These are phyloP conservation scores for Pseudonitzschia pungens DNA, from an alignment of 108 stramenopile genomes.

Conservation along the genomic window DNA sequence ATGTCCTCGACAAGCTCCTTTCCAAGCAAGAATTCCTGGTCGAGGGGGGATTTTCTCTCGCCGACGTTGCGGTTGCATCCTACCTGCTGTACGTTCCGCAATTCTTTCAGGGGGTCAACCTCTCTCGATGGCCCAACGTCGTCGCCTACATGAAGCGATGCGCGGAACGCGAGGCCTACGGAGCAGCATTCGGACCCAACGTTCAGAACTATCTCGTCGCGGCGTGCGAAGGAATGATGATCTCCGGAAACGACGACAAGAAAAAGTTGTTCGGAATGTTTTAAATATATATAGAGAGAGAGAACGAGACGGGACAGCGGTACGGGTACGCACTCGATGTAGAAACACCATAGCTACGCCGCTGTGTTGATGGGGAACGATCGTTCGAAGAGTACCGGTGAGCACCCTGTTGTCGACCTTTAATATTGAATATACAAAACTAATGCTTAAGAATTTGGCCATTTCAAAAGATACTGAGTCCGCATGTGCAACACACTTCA, in stretches of 20 bases:
- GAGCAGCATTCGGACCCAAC: conserved; percentile 67
- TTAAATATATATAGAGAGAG: background rate
- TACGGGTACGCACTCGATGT: background rate
- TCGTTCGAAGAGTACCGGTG: too few species aligned
- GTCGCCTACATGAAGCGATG: conserved; percentile 79
- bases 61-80: conserved; percentile 83
- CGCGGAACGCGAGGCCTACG: conserved; percentile 69
- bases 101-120: conserved; percentile 74
- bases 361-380: too few species aligned
- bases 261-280: conserved; percentile 4
- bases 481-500: too few species aligned
- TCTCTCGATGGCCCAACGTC: conserved; percentile 69
- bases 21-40: conserved; percentile 49
- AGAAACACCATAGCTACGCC: too few species aligned
- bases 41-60: conserved; percentile 59
- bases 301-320: background rate
- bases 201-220: conserved; percentile 57
- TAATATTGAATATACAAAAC: too few species aligned
- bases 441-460: too few species aligned
- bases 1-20: conserved; percentile 64
- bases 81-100: conserved; percentile 86
- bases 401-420: too few species aligned
- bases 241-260: conserved; percentile 15
- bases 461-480: too few species aligned
- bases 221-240: conserved; percentile 45